Conservation (phyloP, 2,329 filamentous ascomycete species). For the Botrytis byssoidea region DNA sequence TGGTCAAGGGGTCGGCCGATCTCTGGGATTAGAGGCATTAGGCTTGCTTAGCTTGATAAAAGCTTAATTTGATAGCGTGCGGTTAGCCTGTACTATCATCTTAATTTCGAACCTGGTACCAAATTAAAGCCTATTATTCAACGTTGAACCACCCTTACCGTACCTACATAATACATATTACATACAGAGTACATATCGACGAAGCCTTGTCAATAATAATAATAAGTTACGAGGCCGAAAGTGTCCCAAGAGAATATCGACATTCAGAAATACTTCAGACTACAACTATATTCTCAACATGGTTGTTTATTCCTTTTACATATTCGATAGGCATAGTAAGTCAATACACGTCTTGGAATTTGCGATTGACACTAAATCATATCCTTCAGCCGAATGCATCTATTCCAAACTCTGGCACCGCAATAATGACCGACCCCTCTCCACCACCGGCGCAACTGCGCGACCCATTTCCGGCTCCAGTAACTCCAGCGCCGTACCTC, state of each 20-base stretch:
- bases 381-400: constrained; percentile 81
- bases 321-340: constrained; percentile 97
- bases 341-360: constrained; percentile 20
- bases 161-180: neutral
- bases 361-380: constrained; percentile 24
- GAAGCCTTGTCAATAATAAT: neutral
- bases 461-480: constrained; percentile 50
- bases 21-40: neutral
- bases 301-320: constrained; percentile 97
- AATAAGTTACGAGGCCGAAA: neutral
- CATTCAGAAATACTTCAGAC: neutral
- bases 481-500: constrained; percentile 44
- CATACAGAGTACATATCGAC: neutral
- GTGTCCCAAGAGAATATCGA: neutral
- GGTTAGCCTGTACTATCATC: constrained; percentile 16
- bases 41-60: constrained; percentile 10
- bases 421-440: constrained; percentile 36
- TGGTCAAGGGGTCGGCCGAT: constrained; percentile 11
- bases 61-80: constrained; percentile 18
- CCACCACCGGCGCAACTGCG: constrained; percentile 42
- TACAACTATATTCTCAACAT: constrained; percentile 48
- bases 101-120: neutral
- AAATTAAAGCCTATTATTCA: neutral
- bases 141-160: neutral
- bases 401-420: constrained; percentile 80